phyloP scores from a whole-genome alignment of 2,329 filamentous ascomycete genomes.

The Raffaelea albimanens region DNA sequence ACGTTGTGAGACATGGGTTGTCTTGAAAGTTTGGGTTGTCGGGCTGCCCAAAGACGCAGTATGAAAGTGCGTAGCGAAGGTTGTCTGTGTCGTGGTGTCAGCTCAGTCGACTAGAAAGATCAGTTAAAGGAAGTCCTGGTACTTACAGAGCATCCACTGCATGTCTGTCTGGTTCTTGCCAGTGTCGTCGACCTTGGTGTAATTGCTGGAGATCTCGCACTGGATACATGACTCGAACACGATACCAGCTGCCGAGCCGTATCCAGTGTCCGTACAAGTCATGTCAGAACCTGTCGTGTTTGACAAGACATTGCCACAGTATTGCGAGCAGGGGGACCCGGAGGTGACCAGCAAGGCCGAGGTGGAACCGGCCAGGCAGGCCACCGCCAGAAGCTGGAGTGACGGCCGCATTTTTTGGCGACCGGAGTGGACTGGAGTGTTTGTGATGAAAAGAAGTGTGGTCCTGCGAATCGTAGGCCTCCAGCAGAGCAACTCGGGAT shows the following conservation, averaged over 20 bases:
- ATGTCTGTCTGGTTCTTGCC: conserved; percentile 37
- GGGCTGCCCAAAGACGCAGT: conserved; percentile 44
- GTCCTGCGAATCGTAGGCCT: too few relatives aligned
- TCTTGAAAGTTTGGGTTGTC: conserved; percentile 29
- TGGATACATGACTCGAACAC: conserved; percentile 42
- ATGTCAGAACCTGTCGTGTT: conserved; percentile 36
- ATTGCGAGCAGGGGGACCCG: conserved; percentile 37
- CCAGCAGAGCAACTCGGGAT: too few relatives aligned
- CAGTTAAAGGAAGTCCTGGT: too few relatives aligned
- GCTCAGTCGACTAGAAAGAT: too few relatives aligned
- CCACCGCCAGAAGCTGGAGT: conserved; percentile 12
- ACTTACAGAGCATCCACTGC: conserved; percentile 46
- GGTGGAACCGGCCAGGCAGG: conserved; percentile 12
- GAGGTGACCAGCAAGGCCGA: conserved; percentile 31
- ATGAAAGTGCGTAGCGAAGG: conserved; percentile 43
- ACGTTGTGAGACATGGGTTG: conserved; percentile 46
- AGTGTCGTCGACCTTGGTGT: conserved; percentile 13
- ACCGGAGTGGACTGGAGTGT: too few relatives aligned
- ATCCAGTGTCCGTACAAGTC: conserved; percentile 33
- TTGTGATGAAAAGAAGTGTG: too few relatives aligned
- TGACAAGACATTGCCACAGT: conserved; percentile 44
- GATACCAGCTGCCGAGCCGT: conserved; percentile 29
- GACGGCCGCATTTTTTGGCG: conserved; percentile 8
- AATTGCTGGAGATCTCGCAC: conserved; percentile 43
- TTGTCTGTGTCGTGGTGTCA: conserved; percentile 35